Evolutionary conservation across 2,329 filamentous ascomycete genomes (phyloP).

Genomic region (Trichoderma breve): DNA sequence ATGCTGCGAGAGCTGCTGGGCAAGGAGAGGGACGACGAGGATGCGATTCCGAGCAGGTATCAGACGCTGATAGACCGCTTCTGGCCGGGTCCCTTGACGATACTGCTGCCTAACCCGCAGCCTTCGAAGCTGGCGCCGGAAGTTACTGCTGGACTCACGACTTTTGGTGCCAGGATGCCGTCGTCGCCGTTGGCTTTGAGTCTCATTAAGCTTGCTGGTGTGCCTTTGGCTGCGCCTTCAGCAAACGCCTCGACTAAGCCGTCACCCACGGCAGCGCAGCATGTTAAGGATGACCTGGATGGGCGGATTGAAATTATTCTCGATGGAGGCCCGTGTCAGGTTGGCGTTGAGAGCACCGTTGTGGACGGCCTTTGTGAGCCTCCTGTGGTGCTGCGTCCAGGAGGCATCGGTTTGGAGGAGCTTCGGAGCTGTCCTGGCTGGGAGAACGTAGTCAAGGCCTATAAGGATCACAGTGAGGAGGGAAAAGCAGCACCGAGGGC

Average conservation of each 20-base stretch:
- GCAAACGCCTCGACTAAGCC: constrained; percentile 94
- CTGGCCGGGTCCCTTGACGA: constrained; percentile 93
- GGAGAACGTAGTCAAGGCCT: constrained; percentile 74
- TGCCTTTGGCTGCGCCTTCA: constrained; percentile 85
- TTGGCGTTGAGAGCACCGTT: constrained; percentile 95
- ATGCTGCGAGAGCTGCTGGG: constrained; percentile 68
- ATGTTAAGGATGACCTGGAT: constrained; percentile 81
- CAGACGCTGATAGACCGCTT: constrained; percentile 73
- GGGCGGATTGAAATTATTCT: constrained; percentile 83
- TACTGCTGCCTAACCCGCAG: constrained; percentile 76
- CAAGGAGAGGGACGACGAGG: constrained; percentile 27
- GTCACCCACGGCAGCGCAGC: constrained; percentile 84
- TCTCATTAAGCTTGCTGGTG: constrained; percentile 75
- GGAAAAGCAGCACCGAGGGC: constrained; percentile 69
- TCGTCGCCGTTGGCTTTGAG: constrained; percentile 78
- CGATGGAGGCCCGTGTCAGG: constrained; percentile 80
- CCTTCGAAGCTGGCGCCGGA: constrained; percentile 75
- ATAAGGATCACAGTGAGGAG: constrained; percentile 70
- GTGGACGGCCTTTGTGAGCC: constrained; percentile 84
- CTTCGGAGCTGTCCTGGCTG: constrained; percentile 73
- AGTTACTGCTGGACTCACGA: constrained; percentile 80
- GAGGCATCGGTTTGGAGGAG: constrained; percentile 81
- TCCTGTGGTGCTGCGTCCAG: constrained; percentile 79
- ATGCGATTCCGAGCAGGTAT: constrained; percentile 71
- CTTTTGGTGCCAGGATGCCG: constrained; percentile 90